Base-by-base conservation (phyloP, 176 grass and related monocot species). In the Bromus sterilis region DNA sequence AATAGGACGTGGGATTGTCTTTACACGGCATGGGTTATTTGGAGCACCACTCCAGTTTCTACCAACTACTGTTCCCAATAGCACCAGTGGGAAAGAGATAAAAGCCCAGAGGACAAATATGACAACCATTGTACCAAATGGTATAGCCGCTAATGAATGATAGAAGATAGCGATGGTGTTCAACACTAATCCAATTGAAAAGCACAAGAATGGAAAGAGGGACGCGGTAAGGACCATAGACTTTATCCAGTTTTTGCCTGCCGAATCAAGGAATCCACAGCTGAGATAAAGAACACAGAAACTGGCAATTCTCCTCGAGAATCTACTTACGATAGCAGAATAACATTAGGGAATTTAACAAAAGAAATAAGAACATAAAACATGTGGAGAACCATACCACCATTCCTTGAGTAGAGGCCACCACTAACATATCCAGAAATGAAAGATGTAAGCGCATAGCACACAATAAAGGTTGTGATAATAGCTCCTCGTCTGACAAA, bases 161-260 rank as follows among this genome's bases (percentile, higher is more conserved):
- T 99, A 99, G 83, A 99, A 99, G 66, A 99, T 99, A 79, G 93
- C 96, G 65, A 99, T 90, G 30, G 96, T 99, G 80, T 99, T 99
- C 24, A 99, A 80, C 64, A 86, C 34, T 43, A 99, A 84, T 76
- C 96, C 96, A 84, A 99, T 99, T 10, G 86, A 83, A 77, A 99
- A 99, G 78, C 96, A 99, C 77, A 99, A 82, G 83, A 99, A 95
- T 30, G 96, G 96, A 58, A 99, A 99, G 36, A 99, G 87, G 11
- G 96, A 99, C 30, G 96, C 96, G 0, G 92, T 93, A 23, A 99
- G 89, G 51, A 95, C 85, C 96, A 99, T 99, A 44, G 96, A 58
- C 79, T 95, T 93, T 91, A 99, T 95, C 96, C 96, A 99, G 66
- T 66, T 99, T 89, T 99, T 99, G 56, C 96, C 96, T 99, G 89